These are phyloP conservation scores for Alternaria gansuensis DNA, from an alignment of 2,329 filamentous ascomycete species.

Conservation along the genomic window DNA sequence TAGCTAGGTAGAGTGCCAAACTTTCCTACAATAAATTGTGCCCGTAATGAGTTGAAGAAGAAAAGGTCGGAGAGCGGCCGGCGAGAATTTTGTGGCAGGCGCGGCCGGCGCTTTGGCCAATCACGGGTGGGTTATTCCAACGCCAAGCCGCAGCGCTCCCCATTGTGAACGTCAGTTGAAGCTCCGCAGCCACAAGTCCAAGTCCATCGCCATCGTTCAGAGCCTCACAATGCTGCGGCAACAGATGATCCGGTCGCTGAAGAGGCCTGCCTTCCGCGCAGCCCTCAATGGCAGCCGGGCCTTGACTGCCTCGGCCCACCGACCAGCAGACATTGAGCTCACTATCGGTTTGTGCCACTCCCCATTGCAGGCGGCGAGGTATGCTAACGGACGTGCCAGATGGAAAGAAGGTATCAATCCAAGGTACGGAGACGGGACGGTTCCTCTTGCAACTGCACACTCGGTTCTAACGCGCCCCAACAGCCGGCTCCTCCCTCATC, in stretches of 20 bases:
- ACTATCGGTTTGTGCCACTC: slow-evolving; percentile 77
- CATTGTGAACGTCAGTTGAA: slow-evolving; percentile 38
- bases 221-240: slow-evolving; percentile 67
- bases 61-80: slow-evolving; percentile 35
- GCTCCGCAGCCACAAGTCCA: slow-evolving; percentile 36
- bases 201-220: slow-evolving; percentile 42
- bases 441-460: slow-evolving; percentile 24
- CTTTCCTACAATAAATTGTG: slow-evolving; percentile 73
- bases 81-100: slow-evolving; percentile 41
- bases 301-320: slow-evolving; percentile 81
- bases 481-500: slow-evolving; percentile 95
- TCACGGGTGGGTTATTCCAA: slow-evolving; percentile 39
- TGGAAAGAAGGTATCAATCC: slow-evolving; percentile 97
- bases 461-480: slow-evolving; percentile 45
- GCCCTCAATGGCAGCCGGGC: slow-evolving; percentile 71
- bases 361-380: slow-evolving; percentile 25
- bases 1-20: slow-evolving; percentile 59
- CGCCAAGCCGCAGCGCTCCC: slow-evolving; percentile 29
- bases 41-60: slow-evolving; percentile 66
- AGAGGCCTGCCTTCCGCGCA: slow-evolving; percentile 63
- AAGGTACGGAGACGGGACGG: slow-evolving; percentile 69
- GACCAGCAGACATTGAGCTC: slow-evolving; percentile 92
- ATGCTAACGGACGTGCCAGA: slow-evolving; percentile 65
- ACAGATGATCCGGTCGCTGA: slow-evolving; percentile 69
- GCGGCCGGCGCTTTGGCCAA: slow-evolving; percentile 41